Conservation (phyloP, 2,329 filamentous ascomycete genomes). For the Tolypocladium paradoxum region DNA sequence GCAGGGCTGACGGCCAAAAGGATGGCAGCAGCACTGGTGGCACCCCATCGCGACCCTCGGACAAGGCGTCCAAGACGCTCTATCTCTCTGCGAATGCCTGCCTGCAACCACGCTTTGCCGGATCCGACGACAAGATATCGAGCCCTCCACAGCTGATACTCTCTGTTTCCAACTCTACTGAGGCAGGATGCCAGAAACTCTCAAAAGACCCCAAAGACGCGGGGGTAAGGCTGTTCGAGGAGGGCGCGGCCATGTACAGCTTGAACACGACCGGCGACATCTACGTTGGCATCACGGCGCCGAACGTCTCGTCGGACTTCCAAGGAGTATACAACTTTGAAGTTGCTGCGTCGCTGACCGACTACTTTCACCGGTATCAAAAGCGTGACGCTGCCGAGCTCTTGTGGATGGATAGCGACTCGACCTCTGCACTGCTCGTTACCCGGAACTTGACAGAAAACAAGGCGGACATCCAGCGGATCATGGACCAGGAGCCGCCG, state of each 20-base stretch:
- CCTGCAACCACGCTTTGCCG: constrained; percentile 47
- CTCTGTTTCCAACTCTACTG: constrained; percentile 54
- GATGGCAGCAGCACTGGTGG: constrained; percentile 5
- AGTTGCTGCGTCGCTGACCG: constrained; percentile 72
- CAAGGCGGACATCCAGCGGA: constrained; percentile 40
- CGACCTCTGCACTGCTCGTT: constrained; percentile 64
- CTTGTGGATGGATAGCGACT: constrained; percentile 77
- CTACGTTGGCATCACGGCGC: constrained; percentile 67
- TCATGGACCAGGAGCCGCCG: constrained; percentile 42
- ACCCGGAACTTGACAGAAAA: constrained; percentile 61
- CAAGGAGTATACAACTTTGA: constrained; percentile 66
- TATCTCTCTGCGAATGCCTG: constrained; percentile 86
- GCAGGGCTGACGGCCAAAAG: constrained; percentile 5
- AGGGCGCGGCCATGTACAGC: constrained; percentile 59
- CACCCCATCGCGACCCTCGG: not conserved
- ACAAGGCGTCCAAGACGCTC: constrained; percentile 32
- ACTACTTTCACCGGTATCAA: constrained; percentile 58
- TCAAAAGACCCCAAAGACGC: constrained; percentile 10
- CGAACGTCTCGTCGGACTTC: constrained; percentile 48
- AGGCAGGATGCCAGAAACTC: constrained; percentile 16
- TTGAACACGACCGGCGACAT: constrained; percentile 54
- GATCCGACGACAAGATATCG: not conserved
- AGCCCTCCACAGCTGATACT: constrained; percentile 63
- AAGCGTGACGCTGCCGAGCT: constrained; percentile 40
- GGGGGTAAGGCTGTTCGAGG: constrained; percentile 38